These are phyloP conservation scores for Colletotrichum sansevieriae DNA, from an alignment of 2,329 filamentous ascomycete genomes.

Conservation along the genomic window DNA sequence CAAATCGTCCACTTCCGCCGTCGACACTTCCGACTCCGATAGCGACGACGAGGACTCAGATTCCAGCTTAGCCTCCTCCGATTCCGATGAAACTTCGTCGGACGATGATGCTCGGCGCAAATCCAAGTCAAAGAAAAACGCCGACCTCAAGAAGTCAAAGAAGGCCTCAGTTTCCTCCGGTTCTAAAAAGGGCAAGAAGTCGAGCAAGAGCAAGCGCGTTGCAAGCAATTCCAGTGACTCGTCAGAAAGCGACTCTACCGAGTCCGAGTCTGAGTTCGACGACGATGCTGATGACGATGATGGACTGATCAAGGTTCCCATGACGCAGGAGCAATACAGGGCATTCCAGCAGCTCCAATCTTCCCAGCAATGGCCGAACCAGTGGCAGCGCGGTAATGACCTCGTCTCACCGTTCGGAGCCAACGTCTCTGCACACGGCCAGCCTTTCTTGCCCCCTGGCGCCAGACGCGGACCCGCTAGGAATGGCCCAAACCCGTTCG, in stretches of 20 bases:
- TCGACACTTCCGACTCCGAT: not conserved
- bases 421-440: not conserved
- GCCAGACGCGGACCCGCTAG: not conserved
- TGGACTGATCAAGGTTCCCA: constrained; percentile 18
- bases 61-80: not conserved
- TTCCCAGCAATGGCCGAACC: constrained; percentile 19
- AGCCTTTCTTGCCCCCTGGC: constrained; percentile 3
- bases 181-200: constrained; percentile 15
- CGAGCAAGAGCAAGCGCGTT: not conserved
- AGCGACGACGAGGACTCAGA: not conserved
- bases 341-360: not conserved
- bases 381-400: constrained; percentile 5
- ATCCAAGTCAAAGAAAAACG: constrained; percentile 15
- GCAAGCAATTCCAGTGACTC: not conserved
- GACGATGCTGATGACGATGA: not conserved
- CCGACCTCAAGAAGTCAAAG: not conserved
- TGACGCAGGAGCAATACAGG: constrained; percentile 18
- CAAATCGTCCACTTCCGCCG: not conserved
- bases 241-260: not conserved
- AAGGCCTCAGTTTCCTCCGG: not conserved
- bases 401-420: not conserved
- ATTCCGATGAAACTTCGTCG: constrained; percentile 7
- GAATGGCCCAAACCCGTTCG: not conserved
- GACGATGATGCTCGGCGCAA: not conserved
- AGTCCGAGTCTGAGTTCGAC: not conserved